Conservation (phyloP, 352 stramenopile genomes). For the Pythium monospermum region DNA sequence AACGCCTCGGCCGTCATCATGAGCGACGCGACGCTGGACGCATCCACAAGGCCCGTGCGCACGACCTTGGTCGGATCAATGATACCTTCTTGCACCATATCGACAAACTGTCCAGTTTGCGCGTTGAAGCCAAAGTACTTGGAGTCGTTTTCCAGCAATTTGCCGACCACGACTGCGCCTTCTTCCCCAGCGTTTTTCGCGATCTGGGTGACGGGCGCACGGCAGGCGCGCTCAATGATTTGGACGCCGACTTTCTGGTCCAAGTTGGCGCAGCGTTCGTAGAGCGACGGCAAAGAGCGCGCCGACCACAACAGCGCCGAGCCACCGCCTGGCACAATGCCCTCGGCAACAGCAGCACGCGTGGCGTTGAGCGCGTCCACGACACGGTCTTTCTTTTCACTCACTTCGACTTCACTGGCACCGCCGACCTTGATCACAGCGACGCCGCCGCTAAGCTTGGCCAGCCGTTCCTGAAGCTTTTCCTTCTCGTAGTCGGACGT, state of each 20-base stretch:
- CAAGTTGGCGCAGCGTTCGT: slow-evolving; percentile 91
- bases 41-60: slow-evolving; percentile 97
- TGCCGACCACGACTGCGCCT: slow-evolving; percentile 97
- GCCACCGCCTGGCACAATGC: slow-evolving; percentile 98
- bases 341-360: slow-evolving; percentile 97
- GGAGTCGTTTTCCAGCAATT: slow-evolving; percentile 96
- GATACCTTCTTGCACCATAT: slow-evolving; percentile 98
- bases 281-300: slow-evolving; percentile 87
- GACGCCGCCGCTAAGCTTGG: slow-evolving; percentile 98
- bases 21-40: slow-evolving; percentile 97
- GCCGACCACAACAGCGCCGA: slow-evolving; percentile 97
- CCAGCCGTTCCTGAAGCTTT: slow-evolving; percentile 99
- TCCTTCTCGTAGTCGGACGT: slow-evolving; percentile 99
- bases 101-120: slow-evolving; percentile 94
- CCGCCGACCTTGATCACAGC: slow-evolving; percentile 99
- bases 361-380: slow-evolving; percentile 99
- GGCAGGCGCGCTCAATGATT: slow-evolving; percentile 95
- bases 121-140: slow-evolving; percentile 97
- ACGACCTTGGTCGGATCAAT: slow-evolving; percentile 98
- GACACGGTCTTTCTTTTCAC: slow-evolving; percentile 99
- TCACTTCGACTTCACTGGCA: slow-evolving; percentile 97
- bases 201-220: slow-evolving; percentile 95
- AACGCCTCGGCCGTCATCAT: slow-evolving; percentile 99
- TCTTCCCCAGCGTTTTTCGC: slow-evolving; percentile 98
- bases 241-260: slow-evolving; percentile 98